These are phyloP conservation scores for Candida quercuum DNA, from an alignment of 805 yeast genomes.

Conservation along the genomic window DNA sequence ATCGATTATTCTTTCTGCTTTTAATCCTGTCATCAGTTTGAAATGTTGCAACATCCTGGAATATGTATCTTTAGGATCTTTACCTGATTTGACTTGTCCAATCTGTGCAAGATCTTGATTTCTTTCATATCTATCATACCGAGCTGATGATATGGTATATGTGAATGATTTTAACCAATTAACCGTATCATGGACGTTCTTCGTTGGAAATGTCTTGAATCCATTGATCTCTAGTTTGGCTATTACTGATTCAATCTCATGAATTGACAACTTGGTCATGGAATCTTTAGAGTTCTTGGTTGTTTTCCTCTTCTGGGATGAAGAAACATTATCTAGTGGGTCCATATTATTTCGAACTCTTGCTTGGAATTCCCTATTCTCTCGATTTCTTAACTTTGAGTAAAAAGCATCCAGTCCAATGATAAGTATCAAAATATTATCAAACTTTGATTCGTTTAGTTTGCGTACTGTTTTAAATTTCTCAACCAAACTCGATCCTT, in stretches of 20 bases:
- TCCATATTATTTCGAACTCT: slow-evolving; percentile 28
- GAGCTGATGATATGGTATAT: slow-evolving; percentile 44
- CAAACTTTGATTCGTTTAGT: slow-evolving; percentile 15
- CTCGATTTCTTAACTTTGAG: slow-evolving; percentile 36
- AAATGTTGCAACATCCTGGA: slow-evolving; percentile 49
- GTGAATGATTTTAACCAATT: slow-evolving; percentile 54
- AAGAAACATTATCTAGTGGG: neutral
- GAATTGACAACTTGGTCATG: slow-evolving; percentile 3
- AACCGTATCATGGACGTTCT: slow-evolving; percentile 39
- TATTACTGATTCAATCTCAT: slow-evolving; percentile 35
- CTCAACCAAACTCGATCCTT: slow-evolving; percentile 21
- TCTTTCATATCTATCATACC: slow-evolving; percentile 53
- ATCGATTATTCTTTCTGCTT: slow-evolving; percentile 39
- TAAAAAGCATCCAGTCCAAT: slow-evolving; percentile 45
- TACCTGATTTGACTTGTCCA: slow-evolving; percentile 51
- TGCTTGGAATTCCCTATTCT: slow-evolving; percentile 40
- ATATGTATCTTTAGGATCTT: slow-evolving; percentile 40
- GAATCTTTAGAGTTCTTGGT: slow-evolving; percentile 4
- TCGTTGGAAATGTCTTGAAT: slow-evolving; percentile 45
- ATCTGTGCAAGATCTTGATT: slow-evolving; percentile 50
- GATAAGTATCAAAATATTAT: slow-evolving; percentile 38
- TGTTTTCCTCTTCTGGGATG: slow-evolving; percentile 2
- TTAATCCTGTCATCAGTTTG: slow-evolving; percentile 48
- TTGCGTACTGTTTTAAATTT: slow-evolving; percentile 20
- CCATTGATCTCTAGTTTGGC: slow-evolving; percentile 42